These are phyloP conservation scores for Truncatella angustata DNA, from an alignment of 2,329 filamentous ascomycete species.

Conservation along the genomic window DNA sequence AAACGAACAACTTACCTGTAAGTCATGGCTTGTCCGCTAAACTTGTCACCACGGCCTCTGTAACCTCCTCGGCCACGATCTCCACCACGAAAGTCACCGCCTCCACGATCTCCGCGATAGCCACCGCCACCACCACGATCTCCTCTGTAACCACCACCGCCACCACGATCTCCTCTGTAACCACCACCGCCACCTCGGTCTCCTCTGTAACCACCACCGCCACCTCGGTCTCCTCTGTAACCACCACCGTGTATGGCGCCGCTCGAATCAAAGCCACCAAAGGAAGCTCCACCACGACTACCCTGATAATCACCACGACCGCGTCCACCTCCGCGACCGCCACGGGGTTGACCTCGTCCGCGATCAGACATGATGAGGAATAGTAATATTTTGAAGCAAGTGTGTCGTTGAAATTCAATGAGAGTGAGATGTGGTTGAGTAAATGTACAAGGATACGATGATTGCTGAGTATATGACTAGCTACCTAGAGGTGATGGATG, in stretches of 20 bases:
- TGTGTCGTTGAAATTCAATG: neutral
- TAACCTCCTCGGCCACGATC: slow-evolving; percentile 17
- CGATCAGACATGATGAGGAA: slow-evolving; percentile 1
- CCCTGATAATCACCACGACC: slow-evolving; percentile 5
- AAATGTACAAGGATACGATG: no score
- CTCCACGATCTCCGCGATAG: slow-evolving; percentile 13
- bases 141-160: slow-evolving; percentile 14
- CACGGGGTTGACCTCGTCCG: slow-evolving; percentile 5
- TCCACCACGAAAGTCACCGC: slow-evolving; percentile 10
- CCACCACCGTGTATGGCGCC: neutral
- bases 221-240: slow-evolving; percentile 11
- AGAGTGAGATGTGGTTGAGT: no score
- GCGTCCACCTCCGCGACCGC: slow-evolving; percentile 2
- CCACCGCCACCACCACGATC: slow-evolving; percentile 21
- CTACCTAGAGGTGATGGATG: no score
- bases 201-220: slow-evolving; percentile 10
- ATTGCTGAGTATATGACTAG: no score
- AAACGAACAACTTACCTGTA: slow-evolving; percentile 27
- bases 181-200: slow-evolving; percentile 14
- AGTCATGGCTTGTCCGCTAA: slow-evolving; percentile 21
- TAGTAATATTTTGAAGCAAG: neutral
- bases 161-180: slow-evolving; percentile 17
- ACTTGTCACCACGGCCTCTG: slow-evolving; percentile 19
- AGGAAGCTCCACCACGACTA: neutral
- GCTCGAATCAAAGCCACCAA: neutral